phyloP scores from a whole-genome alignment of 768 basidiomycete genomes.

The Astraeus odoratus region DNA sequence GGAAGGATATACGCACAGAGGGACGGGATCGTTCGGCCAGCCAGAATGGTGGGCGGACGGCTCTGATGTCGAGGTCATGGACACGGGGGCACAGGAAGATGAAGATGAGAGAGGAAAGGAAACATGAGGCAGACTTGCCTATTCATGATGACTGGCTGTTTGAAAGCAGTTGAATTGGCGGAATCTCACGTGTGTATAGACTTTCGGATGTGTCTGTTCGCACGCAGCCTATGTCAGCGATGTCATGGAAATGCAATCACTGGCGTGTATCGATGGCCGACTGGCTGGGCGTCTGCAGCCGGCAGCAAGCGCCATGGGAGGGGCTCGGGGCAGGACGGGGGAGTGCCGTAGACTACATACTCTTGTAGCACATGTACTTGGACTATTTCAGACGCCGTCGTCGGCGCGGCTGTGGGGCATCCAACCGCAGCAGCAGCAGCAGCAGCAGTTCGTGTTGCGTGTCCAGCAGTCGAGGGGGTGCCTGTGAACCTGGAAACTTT shows the following conservation, averaged over 20 bases:
- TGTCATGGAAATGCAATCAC: no score
- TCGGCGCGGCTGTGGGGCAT: no score
- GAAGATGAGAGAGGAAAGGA: constrained; percentile 8
- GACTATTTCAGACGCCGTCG: no score
- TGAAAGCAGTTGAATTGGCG: constrained; percentile 12
- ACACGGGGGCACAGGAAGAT: constrained; percentile 24
- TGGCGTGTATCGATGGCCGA: no score
- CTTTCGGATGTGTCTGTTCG: constrained; percentile 16
- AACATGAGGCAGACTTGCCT: constrained; percentile 24
- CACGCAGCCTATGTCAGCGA: constrained; percentile 11
- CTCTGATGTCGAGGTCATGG: constrained; percentile 43
- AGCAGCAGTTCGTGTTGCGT: no score
- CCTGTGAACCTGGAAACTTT: not conserved
- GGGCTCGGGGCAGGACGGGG: no score
- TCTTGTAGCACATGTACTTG: no score
- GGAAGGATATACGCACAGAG: constrained; percentile 38
- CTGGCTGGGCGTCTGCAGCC: no score
- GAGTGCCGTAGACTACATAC: no score
- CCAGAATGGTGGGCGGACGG: constrained; percentile 22
- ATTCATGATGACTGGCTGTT: constrained; percentile 13
- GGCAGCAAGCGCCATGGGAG: no score
- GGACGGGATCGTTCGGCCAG: constrained; percentile 45
- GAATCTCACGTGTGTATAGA: constrained; percentile 31
- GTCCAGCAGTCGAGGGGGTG: no score
- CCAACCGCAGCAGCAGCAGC: no score